phyloP scores from a whole-genome alignment of 306 rosid genomes.

The Sindora glabra region DNA sequence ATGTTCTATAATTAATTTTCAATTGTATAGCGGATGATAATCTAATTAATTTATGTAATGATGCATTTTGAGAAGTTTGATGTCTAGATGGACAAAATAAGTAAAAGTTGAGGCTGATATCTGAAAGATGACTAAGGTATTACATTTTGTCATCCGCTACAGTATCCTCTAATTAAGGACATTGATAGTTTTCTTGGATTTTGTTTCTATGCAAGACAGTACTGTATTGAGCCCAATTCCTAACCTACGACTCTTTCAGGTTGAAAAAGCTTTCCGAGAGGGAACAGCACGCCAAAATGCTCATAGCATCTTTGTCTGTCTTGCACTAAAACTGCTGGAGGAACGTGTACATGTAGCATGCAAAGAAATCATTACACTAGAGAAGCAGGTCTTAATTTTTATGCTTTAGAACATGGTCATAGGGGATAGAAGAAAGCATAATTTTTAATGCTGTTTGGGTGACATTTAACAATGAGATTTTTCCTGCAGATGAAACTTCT shows the following conservation, averaged over 20 bases:
- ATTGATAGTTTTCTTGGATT: not conserved
- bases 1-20: not conserved
- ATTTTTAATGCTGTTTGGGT: conserved; percentile 2
- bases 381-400: conserved; percentile 74
- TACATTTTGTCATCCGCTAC: not conserved
- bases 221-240: not conserved
- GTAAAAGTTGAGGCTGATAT: not conserved
- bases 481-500: conserved; percentile 82
- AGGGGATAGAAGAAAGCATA: not conserved
- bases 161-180: not conserved
- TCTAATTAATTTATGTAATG: not conserved
- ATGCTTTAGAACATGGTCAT: conserved; percentile 17
- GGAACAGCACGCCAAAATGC: conserved; percentile 99
- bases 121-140: not conserved
- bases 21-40: no score
- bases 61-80: not conserved
- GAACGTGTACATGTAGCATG: conserved; percentile 95
- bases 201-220: not conserved
- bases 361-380: conserved; percentile 91
- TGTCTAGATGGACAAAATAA: not conserved
- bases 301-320: conserved; percentile 94
- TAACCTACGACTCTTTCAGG: conserved; percentile 44
- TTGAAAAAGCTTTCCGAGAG: conserved; percentile 98
- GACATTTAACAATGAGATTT: conserved; percentile 15
- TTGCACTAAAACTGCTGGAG: conserved; percentile 90